Evolutionary conservation across 257 asterid genomes (phyloP), one percentile per base, ranked within the genome.

Genomic region (Salvia miltiorrhiza): DNA sequence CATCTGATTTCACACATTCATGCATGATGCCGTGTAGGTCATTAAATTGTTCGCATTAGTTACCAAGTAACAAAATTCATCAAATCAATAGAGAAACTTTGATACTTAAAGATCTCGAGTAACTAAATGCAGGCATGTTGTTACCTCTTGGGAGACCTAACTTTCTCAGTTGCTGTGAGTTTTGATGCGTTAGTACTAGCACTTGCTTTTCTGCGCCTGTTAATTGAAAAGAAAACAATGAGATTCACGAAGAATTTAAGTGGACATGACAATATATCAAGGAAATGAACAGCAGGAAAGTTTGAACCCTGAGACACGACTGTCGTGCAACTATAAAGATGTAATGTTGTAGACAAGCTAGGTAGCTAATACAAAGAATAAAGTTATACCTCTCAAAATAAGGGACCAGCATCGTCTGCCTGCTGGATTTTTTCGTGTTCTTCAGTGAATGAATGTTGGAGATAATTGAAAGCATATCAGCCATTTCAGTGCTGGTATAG

Each of bases 331-430:
- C 28, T 33, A 65, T 7, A 5, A 23, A 48, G 37, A 63, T 14
- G 14, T 54, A 23, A 26, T 16, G 23, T 7, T 45, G 44, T 9
- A 13, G 19, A 33, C 9, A 11, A 59, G 30, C 28, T n/a, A 26
- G 16, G 44, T 5, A 21, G 55, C 57, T 19, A 41, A n/a, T 57
- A 33, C n/a, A 35, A 70, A 67, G 14, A 52, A 59, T 2, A 43
- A 47, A 33, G 23, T 9, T 9, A 39, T 82, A 91, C 99, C 99
- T 84, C 79, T 89, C 95, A 32, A 94, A 94, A 81, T 78, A 89
- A 10, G 99, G 99, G 73, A 94, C 98, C 74, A 94, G 70, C 93
- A 89, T 65, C 13, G 95, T 57, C 66, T 70, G 95, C 81, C 81
- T 87, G 58, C 77, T 75, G 45, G 82, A 76, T 58, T 84, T 89